A percentile compares a stretch with the other conserved stretches of the same genome.
Conservation (phyloP, 305 asterid genomes). For the Striga hermonthica region DNA sequence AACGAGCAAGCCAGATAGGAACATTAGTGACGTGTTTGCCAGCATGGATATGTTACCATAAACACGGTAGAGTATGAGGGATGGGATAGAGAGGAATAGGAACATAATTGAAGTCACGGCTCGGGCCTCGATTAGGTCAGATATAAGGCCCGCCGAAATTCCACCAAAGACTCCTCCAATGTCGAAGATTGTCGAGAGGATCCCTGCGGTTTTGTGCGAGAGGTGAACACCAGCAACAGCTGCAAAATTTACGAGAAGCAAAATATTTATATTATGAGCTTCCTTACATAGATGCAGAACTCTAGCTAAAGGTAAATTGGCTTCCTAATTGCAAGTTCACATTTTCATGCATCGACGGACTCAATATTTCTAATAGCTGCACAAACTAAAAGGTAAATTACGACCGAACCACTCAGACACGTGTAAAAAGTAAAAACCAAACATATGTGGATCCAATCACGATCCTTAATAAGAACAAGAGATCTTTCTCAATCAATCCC, state of each 20-base stretch:
- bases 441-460: too few species aligned
- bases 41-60: conserved; percentile 79
- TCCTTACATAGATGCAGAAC: conserved; percentile 10
- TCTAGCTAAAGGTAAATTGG: too few species aligned
- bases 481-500: too few species aligned
- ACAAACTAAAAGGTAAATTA: conserved; percentile 13
- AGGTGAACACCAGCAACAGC: conserved; percentile 78
- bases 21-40: conserved; percentile 55
- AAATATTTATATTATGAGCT: conserved; percentile 1
- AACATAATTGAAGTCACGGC: conserved; percentile 67
- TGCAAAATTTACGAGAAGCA: conserved; percentile 35
- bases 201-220: conserved; percentile 76
- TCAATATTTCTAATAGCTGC: conserved; percentile 12
- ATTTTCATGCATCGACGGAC: conserved; percentile 7
- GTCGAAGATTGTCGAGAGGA: conserved; percentile 78
- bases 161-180: conserved; percentile 85
- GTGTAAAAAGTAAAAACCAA: background rate
- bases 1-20: conserved; percentile 72
- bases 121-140: conserved; percentile 80
- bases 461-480: too few species aligned
- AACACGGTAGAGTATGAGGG: conserved; percentile 62
- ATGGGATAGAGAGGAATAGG: conserved; percentile 66
- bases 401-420: conserved; percentile 9
- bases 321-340: background rate
- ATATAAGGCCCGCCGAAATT: conserved; percentile 69